Base-by-base conservation (phyloP, 345 rosid genomes). In the Draba incana region DNA sequence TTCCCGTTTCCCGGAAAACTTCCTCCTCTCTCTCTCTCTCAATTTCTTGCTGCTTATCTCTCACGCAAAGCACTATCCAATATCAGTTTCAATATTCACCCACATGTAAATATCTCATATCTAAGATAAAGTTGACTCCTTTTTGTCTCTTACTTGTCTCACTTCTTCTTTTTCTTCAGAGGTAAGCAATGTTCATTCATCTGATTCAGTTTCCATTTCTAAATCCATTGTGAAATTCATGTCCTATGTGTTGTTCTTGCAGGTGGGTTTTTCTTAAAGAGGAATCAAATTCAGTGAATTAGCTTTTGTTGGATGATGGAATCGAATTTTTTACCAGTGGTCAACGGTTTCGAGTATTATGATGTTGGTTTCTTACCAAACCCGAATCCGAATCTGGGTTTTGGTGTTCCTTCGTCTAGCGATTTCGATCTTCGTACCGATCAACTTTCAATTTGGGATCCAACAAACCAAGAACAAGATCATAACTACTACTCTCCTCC, bases 271-370 rank as follows among this genome's bases (percentile, higher is more conserved):
- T 10, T 66, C 20, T 20, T 20, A 20, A 20, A 20, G 20, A 20
- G 38, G 46, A 46, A 8, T 0, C 57, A 23, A 64, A 49, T 56
- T 15, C 56, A 35, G 47, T 56, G 10, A 62, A 46, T 39, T 46
- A n/a, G n/a, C n/a, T n/a, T n/a, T n/a, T n/a, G n/a, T n/a, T n/a
- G 48, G 51, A 30, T 69, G 54, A 75, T 68, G 75, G 75, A 69
- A 41, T 55, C 70, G 70, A 75, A 49, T 13, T 48, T 38, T 43
- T 62, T 74, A 4, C 9, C 53, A 2, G 1, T 69, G 39, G 74
- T 74, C 68, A 74, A 74, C 78, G 78, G 74, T 39, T 68, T 10
- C 11, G 73, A 75, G 57, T 67, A 55, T 51, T 75, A 75, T 57
- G 74, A 75, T 75, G 64, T 48, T 9, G 20, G 68, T 47, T 68